These are phyloP conservation scores for Leptodermis oblonga DNA, from an alignment of 257 asterid genomes.

Conservation along the genomic window DNA sequence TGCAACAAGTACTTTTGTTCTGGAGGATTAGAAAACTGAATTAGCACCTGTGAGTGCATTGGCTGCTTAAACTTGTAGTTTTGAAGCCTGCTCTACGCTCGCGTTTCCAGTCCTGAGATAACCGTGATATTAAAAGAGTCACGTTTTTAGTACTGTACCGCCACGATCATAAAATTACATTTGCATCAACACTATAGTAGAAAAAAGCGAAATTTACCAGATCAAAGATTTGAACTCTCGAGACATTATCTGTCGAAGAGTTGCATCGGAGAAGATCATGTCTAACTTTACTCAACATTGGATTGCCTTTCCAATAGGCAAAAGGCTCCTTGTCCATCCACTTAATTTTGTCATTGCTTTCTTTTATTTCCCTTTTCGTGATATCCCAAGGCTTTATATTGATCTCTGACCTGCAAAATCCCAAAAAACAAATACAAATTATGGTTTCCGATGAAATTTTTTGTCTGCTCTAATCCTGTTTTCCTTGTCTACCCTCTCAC, in stretches of 20 bases:
- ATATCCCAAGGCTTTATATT: slow-evolving; percentile 75
- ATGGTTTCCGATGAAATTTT: background rate
- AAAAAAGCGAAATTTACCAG: slow-evolving; percentile 36
- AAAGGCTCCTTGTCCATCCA: slow-evolving; percentile 75
- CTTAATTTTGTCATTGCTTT: slow-evolving; percentile 39
- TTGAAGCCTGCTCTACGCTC: slow-evolving; percentile 59
- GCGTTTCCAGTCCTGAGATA: slow-evolving; percentile 55
- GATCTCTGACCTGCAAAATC: slow-evolving; percentile 66
- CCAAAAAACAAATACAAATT: background rate
- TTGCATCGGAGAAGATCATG: slow-evolving; percentile 52
- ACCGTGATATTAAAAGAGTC: background rate
- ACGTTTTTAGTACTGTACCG: background rate
- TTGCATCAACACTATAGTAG: slow-evolving; percentile 1
- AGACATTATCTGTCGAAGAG: slow-evolving; percentile 37
- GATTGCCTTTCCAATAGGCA: slow-evolving; percentile 86
- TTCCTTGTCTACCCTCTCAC: too few species aligned
- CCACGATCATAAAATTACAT: background rate
- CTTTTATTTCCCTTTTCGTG: slow-evolving; percentile 52
- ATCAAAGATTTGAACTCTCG: slow-evolving; percentile 36
- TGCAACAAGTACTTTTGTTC: background rate
- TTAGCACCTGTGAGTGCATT: slow-evolving; percentile 62
- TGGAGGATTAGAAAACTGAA: background rate
- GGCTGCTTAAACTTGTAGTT: slow-evolving; percentile 50
- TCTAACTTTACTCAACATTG: slow-evolving; percentile 34
- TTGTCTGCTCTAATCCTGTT: too few species aligned